Evolutionary conservation across 169 alveolate species (phyloP), one percentile per base, ranked within the genome.

Genomic region (Plasmodium cynomolgi): DNA sequence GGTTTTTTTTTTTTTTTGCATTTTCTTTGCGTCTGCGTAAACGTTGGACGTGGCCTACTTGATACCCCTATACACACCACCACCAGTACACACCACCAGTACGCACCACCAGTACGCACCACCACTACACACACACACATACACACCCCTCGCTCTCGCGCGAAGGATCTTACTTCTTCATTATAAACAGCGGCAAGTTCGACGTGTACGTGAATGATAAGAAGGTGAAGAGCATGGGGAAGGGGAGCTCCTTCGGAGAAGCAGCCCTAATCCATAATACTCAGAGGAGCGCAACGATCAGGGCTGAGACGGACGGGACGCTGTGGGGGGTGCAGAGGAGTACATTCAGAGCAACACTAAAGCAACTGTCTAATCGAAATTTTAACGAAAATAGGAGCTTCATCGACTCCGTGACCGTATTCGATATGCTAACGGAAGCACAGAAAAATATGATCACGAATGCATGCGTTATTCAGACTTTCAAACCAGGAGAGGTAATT

Each of bases 161-260:
- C 68, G 44, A 95, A 83, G 98, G 99, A 7, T 95, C 98, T 62
- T 96, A 97, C 84, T 98, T 98, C 95, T 98, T 98, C 95, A 96
- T 98, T 29, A 94, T 97, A 74, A 97, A 96, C 91, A 93, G 96
- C 26, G 99, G 99, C 5, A 95, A 91, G 41, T 94, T 97, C 95
- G 98, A 97, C 93, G 99, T 98, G 90, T 86, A 96, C 44, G 98
- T 98, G 20, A 97, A 97, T 88, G 98, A 97, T 4, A 97, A 97
- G 85, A 95, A 95, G 79, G 98, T 98, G 50, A 98, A 98, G 90
- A 85, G 95, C 39, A 92, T 98, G 97, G 95, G 96, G 31, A 95
- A 97, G 68, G 99, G 99, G 1, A 97, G 97, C 33, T 98, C 99
- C 6, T 99, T 99, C 84, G 99, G 99, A 8, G 99, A 99, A 93